Evolutionary conservation across 179 eudicot genomes (phyloP), one percentile per base, ranked within the genome.

Genomic region (Nepenthes alata): DNA sequence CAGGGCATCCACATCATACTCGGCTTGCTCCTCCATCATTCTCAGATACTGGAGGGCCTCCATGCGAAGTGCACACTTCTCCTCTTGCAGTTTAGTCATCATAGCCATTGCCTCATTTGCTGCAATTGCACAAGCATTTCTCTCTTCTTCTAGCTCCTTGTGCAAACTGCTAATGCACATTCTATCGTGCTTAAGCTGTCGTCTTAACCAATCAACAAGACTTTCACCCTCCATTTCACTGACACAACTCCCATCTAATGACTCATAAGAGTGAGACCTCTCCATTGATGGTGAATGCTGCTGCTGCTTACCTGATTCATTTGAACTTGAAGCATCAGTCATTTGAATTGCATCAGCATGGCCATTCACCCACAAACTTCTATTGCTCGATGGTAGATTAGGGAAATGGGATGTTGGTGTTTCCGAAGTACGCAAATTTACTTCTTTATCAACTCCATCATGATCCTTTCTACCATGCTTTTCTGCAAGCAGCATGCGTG

Each of bases 131-230:
- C 95, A 75, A 16, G 98, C 90, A 65, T 35, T 38, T 73, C 98
- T 78, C 77, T 91, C 98, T 67, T 83, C 98, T 68, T 91, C 96
- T 44, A 86, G 74, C 62, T 91, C 96, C 13, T 74, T 45, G 35
- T 80, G 76, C 64, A 91, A 57, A 8, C 60, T 65, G 6, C 48
- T 63, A 34, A 74, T 78, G 41, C 80, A 73, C 65, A 74, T 79
- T 54, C 82, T 75, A n/a, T 61, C 73, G 16, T 65, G 45, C 51
- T 78, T 72, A n/a, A 65, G 63, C 47, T 78, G 74, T 38, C 55
- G 58, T 48, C 51, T 74, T 54, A 78, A 59, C 60, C 47, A 65
- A 16, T 65, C 61, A 4, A 71, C 38, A 10, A 58, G 36, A 55
- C 37, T 71, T 60, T 78, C 71, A 36, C 49, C 66, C 16, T 39